Base-by-base conservation (phyloP, 2,329 filamentous ascomycete species). In the Arachnomyces sp. region DNA sequence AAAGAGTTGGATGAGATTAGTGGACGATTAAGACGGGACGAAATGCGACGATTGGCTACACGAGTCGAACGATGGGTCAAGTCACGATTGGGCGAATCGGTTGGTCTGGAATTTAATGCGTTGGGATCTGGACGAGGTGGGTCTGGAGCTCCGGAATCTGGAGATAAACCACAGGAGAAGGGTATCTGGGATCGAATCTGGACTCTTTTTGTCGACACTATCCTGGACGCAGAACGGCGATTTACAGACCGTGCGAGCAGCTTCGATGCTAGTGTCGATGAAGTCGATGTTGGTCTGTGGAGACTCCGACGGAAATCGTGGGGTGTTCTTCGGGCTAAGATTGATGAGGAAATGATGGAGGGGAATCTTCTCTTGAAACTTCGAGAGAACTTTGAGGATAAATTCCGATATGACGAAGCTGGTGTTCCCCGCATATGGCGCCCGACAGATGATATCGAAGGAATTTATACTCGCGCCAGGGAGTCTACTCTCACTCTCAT, bases 291-390 rank as follows among this genome's bases (percentile, higher is more conserved):
- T 40, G 92, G 92, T 13, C 72, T 94, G 14, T 98, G 92, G 90
- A 79, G 89, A 42, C 68, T 98, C 49, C 81, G 90, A 43, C 80
- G 90, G 48, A 96, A 96, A 72, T 92, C 86, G 46, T 98, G 92
- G 92, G 82, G 82, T 31, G 89, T 90, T 11, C 72, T 98, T 45
- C 78, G 86, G 34, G 82, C 87, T 44, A 92, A 86, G 70, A 84
- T 98, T 46, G 90, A 96, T 28, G 92, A 98, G 58, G 92, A 98
- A 65, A 86, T 95, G 58, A 94, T 94, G 80, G 92, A 96, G 66
- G 90, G 90, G 54, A 98, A 96, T 58, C 80, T 98, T 39, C 70
- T 96, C 28, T 73, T 96, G 51, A 98, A 98, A 70, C 77, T 98
- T 38, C 80, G 92, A 28, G 92, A 98, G 64, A 96, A 95, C 68